Base-by-base conservation (phyloP, 495 filamentous ascomycete genomes). In the Annulohypoxylon stygium region DNA sequence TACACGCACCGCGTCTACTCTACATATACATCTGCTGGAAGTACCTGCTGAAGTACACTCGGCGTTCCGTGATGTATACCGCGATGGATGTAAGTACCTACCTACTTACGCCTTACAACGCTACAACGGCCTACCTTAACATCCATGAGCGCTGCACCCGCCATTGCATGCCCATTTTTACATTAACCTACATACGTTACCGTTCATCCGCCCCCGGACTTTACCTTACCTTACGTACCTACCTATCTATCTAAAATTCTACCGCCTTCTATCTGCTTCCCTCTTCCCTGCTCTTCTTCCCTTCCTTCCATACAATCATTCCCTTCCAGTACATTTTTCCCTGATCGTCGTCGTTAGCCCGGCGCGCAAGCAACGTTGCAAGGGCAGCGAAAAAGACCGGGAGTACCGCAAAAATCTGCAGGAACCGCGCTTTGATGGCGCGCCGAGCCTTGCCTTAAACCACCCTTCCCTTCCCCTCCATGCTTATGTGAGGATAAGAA, bases 361-460 rank as follows among this genome's bases (percentile, higher is more conserved):
- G 43, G 12, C 12, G 9, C 37, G 37, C 41, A 45, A 47, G 43
- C 43, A 47, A 47, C 43, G 43, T 47, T 47, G 43, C 43, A 47
- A 14, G 43, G 43, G 20, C 20, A 23, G 20, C 20, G 20, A 23
- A 23, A 16, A 45, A 45, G 43, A 18, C n/a, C 43, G 43, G n/a
- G 8, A 30, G 30, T 30, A 30, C 30, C 30, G 30, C 30, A 30
- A 4, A 30, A 23, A 23, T 45, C 43, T 47, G 43, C 43, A 47
- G 43, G 43, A 47, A 47, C 43, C 43, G 43, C 43, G 43, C 39
- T n/a, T 43, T 43, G 4, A 43, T 43, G 39, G 39, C 14, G 14
- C 43, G n/a, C 43, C 43, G 43, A 47, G 20, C 43, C 43, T 47
- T 47, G 43, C 43, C 20, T 23, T 23, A 23, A 23, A 23, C 20